Evolutionary conservation across 805 yeast species (phyloP).

Genomic region (Wickerhamomyces mucosus): DNA sequence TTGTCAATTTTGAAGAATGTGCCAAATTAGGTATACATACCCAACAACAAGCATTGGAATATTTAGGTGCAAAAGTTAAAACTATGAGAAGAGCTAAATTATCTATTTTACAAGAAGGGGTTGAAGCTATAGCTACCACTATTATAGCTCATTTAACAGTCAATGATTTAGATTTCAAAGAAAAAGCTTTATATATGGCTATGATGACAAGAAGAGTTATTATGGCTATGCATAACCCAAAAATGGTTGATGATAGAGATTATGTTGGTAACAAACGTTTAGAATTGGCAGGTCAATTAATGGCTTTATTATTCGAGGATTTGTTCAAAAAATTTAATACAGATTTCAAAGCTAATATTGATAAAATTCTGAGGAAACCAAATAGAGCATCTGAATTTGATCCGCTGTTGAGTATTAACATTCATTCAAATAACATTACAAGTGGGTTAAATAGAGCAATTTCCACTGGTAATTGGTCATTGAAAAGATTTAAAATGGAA

Average conservation of each 20-base stretch:
- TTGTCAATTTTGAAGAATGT: conserved; percentile 90
- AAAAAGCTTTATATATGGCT: conserved; percentile 89
- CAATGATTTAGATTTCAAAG: conserved; percentile 76
- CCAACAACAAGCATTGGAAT: conserved; percentile 89
- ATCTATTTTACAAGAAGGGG: conserved; percentile 81
- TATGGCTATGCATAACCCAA: conserved; percentile 90
- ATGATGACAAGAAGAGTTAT: conserved; percentile 95
- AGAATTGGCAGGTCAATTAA: conserved; percentile 94
- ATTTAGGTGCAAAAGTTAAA: conserved; percentile 83
- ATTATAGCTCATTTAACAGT: conserved; percentile 93
- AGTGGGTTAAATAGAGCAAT: conserved; percentile 93
- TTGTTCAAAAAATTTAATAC: conserved; percentile 91
- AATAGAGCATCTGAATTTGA: conserved; percentile 93
- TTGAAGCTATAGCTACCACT: conserved; percentile 93
- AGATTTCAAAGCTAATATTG: conserved; percentile 90
- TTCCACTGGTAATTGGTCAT: conserved; percentile 98
- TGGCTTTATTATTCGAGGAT: conserved; percentile 93
- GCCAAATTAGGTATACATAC: conserved; percentile 78
- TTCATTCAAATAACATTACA: conserved; percentile 88
- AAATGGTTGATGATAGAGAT: conserved; percentile 96
- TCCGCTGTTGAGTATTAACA: conserved; percentile 80
- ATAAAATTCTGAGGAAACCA: conserved; percentile 87
- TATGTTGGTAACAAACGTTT: conserved; percentile 97
- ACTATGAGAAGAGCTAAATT: conserved; percentile 88
- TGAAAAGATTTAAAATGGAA: conserved; percentile 98